Evolutionary conservation across 2,329 filamentous ascomycete genomes (phyloP).

Genomic region (Stachybotrys chartarum): DNA sequence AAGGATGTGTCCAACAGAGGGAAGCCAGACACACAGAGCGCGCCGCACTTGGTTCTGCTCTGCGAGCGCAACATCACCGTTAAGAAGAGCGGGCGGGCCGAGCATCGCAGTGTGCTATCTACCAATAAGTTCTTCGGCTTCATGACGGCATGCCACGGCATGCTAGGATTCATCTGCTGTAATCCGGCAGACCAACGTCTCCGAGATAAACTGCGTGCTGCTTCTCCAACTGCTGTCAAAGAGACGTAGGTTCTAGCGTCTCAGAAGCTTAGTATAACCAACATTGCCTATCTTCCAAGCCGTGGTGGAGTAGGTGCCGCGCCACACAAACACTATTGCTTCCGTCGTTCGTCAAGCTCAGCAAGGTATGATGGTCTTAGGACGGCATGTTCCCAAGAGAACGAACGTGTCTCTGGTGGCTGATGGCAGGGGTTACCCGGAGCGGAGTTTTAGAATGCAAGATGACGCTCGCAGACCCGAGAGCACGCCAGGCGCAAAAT

Average conservation of each 20-base stretch:
- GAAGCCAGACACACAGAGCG: constrained; percentile 13
- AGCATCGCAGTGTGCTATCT: constrained; percentile 17
- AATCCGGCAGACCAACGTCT: constrained; percentile 19
- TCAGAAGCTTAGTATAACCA: constrained; percentile 17
- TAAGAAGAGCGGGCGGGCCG: constrained; percentile 16
- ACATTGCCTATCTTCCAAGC: constrained; percentile 27
- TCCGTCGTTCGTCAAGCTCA: constrained; percentile 18
- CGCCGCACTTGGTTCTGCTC: constrained; percentile 21
- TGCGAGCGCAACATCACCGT: constrained; percentile 21
- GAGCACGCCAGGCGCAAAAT: neutral
- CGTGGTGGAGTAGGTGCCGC: constrained; percentile 26
- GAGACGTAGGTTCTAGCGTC: constrained; percentile 14
- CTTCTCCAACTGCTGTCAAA: constrained; percentile 8
- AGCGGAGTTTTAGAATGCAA: constrained; percentile 11
- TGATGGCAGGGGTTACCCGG: constrained; percentile 15
- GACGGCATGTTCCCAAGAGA: constrained; percentile 22
- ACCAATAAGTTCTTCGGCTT: constrained; percentile 21
- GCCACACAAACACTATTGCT: constrained; percentile 16
- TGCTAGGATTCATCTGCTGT: constrained; percentile 13
- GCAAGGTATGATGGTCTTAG: constrained; percentile 24
- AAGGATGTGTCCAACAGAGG: constrained; percentile 9
- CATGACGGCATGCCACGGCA: constrained; percentile 21
- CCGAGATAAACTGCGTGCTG: constrained; percentile 11
- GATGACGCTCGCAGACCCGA: constrained; percentile 7
- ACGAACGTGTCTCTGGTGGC: constrained; percentile 19